Evolutionary conservation across 1,284 basidiomycete genomes (phyloP), one percentile per base, ranked within the genome.

Genomic region (Fereydounia khargensis): DNA sequence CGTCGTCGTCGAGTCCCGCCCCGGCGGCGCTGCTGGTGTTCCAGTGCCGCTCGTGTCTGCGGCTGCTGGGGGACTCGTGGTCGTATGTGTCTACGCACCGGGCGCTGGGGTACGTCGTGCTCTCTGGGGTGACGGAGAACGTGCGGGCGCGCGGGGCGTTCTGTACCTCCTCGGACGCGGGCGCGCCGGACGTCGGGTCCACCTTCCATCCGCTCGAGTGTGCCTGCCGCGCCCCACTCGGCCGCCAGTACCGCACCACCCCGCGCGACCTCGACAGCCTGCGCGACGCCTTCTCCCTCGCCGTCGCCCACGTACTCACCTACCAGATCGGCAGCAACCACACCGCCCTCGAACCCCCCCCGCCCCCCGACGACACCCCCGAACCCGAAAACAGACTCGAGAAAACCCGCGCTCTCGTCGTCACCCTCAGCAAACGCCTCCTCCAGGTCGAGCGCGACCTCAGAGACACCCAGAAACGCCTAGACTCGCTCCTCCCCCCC

Each of bases 31-130:
- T 57, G 2, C 47, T 65, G 18, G 58, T 52, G 16, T 66, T 68
- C 16, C 66, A 68, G 32, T 68, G 66, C 22, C 36, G 44, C 0
- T 7, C 19, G 2, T 68, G 66, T 36, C 56, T 48, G 18, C 44
- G 56, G 0, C 38, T 66, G 6, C 33, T 68, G 2, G 63, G 51
- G 22, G 66, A 68, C 34, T 61, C 66, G 16, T 33, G 49, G 10
- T 33, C 48, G 5, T 68, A 59, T 31, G 40, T 66, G 10, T 47
- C 50, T 2, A 62, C 63, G 2, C 57, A 68, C 28, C 31, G 48
- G 9, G 46, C 52, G 14, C 54, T 68, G 1, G 51, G 53, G 16
- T 52, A 66, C 39, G 57, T 68, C 25, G 59, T 66, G 24, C 51
- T 68, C 9, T 44, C 49, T 6, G 44, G 46, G 6, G 56, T 50